phyloP scores from a whole-genome alignment of 2,329 filamentous ascomycete genomes.

The Colletotrichum trifolii region DNA sequence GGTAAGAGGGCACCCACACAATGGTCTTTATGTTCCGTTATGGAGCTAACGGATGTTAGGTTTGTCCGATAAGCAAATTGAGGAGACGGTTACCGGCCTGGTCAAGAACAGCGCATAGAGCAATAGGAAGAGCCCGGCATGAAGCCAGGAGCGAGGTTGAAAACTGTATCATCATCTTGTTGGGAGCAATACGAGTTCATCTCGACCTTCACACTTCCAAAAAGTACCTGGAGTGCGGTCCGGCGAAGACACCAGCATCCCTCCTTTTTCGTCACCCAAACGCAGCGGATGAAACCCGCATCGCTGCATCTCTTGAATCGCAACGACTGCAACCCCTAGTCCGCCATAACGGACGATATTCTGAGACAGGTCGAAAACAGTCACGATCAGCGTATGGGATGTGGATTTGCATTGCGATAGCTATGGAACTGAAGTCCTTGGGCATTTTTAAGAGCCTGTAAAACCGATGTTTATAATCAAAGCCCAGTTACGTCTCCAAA shows the following conservation, averaged over 20 bases:
- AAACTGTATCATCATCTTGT: constrained; percentile 27
- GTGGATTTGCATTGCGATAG: too few relatives aligned
- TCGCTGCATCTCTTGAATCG: too few relatives aligned
- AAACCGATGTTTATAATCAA: too few relatives aligned
- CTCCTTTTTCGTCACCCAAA: neutral
- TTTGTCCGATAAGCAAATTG: constrained; percentile 70
- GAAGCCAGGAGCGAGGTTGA: constrained; percentile 4
- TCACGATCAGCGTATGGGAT: too few relatives aligned
- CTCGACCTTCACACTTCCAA: neutral
- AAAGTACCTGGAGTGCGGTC: neutral
- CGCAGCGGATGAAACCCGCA: neutral
- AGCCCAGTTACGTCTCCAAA: too few relatives aligned
- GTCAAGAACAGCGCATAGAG: constrained; percentile 53
- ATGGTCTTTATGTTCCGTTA: too few relatives aligned
- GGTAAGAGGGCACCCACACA: constrained; percentile 42
- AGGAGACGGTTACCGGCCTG: constrained; percentile 66
- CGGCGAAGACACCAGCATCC: neutral
- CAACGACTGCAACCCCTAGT: too few relatives aligned
- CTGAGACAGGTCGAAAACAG: too few relatives aligned
- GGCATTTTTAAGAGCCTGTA: too few relatives aligned
- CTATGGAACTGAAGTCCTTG: too few relatives aligned
- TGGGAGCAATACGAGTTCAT: constrained; percentile 12
- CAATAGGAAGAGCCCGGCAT: neutral
- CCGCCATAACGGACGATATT: too few relatives aligned
- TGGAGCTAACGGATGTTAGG: constrained; percentile 45